Base-by-base conservation (phyloP, 129 eudicot genomes). In the Tagetes erecta region DNA sequence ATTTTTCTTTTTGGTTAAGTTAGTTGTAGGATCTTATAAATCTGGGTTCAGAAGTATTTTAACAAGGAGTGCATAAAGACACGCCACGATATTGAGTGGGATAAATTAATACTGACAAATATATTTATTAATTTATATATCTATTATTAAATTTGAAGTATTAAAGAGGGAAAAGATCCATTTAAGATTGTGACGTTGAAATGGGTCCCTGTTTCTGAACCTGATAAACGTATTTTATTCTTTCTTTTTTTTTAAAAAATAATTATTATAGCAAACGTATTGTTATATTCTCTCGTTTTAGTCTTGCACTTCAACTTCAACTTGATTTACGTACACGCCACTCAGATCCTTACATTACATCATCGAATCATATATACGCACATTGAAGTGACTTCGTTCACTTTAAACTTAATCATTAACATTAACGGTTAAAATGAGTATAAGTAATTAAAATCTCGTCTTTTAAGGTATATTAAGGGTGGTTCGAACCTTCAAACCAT, bases 251-350 rank as follows among this genome's bases (percentile, higher is more conserved):
- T n/a, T n/a, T n/a, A n/a, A n/a, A n/a, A n/a, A 20, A 20, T 20
- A 20, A 20, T 20, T 20, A 20, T 20, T 20, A 20, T 20, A 0
- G 27, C 27, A 20, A 20, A 20, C 27, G 27, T 20, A 20, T 46
- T 77, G 53, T 76, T 76, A 8, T 76, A 67, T 67, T 65, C 72
- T 44, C 44, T 6, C 70, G 59, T 67, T 10, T 44, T 44, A 6
- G 49, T 20, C 27, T 20, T 20, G 8, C 8, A 44, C 64, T 70
- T 51, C 52, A 49, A 60, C 31, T 34, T 58, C 46, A 58, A 56
- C 63, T 46, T 57, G 20, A 46, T 58, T 77, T 69, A 69, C 76
- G 81, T 69, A 69, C 60, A 69, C 76, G 76, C 68, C 70, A 77
- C 76, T 77, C 39, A 53, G 38, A 45, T 52, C 20, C 63, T 70